Percentiles rank a stretch among this genome's conserved stretches.
Conservation (phyloP, 495 filamentous ascomycete species). For the Friedmanniomyces endolithicus region DNA sequence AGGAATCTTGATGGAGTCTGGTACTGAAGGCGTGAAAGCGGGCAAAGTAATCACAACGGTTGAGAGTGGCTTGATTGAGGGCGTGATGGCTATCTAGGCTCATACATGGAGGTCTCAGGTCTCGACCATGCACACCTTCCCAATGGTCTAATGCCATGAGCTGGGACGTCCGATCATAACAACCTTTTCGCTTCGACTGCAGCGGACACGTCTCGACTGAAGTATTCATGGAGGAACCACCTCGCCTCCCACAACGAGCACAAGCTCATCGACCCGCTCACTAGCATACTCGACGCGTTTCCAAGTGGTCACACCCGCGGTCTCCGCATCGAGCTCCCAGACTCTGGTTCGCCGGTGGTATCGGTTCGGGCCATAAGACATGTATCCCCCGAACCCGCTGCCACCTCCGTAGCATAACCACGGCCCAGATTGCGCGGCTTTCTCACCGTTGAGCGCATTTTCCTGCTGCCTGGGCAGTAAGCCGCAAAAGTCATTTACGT, state of each 20-base stretch:
- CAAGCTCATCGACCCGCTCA: conserved; percentile 31
- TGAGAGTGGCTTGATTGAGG: too few relatives aligned
- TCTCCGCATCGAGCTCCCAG: conserved; percentile 31
- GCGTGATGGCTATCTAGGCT: too few relatives aligned
- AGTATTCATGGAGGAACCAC: conserved; percentile 5
- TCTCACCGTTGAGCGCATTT: not conserved
- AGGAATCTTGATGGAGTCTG: too few relatives aligned
- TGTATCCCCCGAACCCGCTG: conserved; percentile 85
- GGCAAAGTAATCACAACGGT: too few relatives aligned
- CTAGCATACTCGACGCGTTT: conserved; percentile 31
- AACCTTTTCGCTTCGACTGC: too few relatives aligned
- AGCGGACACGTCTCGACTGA: too few relatives aligned
- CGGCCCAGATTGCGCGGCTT: conserved; percentile 42
- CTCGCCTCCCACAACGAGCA: conserved; percentile 28
- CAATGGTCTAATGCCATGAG: too few relatives aligned
- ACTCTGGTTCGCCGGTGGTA: conserved; percentile 30
- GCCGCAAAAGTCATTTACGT: conserved; percentile 64
- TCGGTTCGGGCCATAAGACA: conserved; percentile 55
- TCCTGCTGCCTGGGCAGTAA: conserved; percentile 52
- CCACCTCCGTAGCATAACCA: conserved; percentile 98
- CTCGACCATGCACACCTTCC: too few relatives aligned
- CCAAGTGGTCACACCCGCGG: conserved; percentile 29
- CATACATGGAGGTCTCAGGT: too few relatives aligned
- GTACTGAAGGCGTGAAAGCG: too few relatives aligned
- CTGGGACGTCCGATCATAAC: too few relatives aligned